Base-by-base conservation (phyloP, 2,329 filamentous ascomycete genomes). In the Xylaria arbuscula region DNA sequence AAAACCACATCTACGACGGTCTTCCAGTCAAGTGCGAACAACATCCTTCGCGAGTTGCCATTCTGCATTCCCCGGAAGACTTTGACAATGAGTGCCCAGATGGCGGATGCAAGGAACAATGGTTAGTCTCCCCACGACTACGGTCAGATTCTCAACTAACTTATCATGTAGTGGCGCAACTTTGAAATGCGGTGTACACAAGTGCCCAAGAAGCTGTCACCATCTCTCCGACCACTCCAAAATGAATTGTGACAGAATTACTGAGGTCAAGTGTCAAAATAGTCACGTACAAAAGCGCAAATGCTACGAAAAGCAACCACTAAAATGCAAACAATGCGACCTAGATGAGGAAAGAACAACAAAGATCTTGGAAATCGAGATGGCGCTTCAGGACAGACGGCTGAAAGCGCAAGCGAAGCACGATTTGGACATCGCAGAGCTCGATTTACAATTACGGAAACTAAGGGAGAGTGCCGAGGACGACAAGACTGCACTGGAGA, bases 121-220 rank as follows among this genome's bases (percentile, higher is more conserved):
- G 74, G 65, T 68, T 10, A 62, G 68, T 10, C 19, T 22, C 36
- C 34, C 19, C 15, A 47, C n/a, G 1, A 57, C 22, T 42, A 7
- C 19, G 17, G 22, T 45, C 17, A 34, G 40, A 15, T 57, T 22
- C 45, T 34, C 7, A 51, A 17, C 61, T 57, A 64, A 64, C 42
- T 34, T 22, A 40, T 1, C 11, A 15, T 51, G 2, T 13, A 64
- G 61, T 17, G 53, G 53, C 32, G 61, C 34, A 17, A 15, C 34
- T 51, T 40, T 69, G 22, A 81, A 76, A 1, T 93, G 91, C 63
- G 84, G 84, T 0, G 45, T 84, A 0, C 91, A 94, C 70, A 74
- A 74, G 0, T 94, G 92, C 72, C 80, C 81, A 0, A 83, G 80
- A 0, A 82, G 82, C 7, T 94, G 92, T 66, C 92, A 94, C 77